Evolutionary conservation across 2,329 filamentous ascomycete genomes (phyloP), one percentile per base, ranked within the genome.

Genomic region (Ceratocystis cacaofunesta): DNA sequence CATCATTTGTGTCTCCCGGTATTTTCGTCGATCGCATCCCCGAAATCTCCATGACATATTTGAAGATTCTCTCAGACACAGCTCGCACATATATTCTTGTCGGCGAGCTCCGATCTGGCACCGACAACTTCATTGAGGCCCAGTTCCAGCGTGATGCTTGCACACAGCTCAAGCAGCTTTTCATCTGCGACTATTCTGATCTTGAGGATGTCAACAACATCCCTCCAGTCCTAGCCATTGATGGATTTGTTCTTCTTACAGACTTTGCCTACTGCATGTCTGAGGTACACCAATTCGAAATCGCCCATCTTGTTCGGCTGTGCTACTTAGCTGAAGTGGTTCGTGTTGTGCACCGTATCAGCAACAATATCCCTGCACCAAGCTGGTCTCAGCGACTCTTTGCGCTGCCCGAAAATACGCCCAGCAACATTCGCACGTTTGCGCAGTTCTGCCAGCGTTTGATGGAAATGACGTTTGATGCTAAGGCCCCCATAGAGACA

Each of bases 281-380:
- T 5, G 81, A 87, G 7, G 81, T 86, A 1, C 82, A 90, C 32
- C 78, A 82, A 50, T 80, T 89, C 48, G 89, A 95, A 65, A 84
- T 95, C 52, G 82, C 86, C 50, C 88, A 96, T 73, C 75, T 97
- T 63, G 76, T 97, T 62, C 85, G 88, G 46, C 78, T 97, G 58
- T 96, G 91, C 76, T 96, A 95, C 72, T 80, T 95, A 65, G 90
- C 90, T 2, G 94, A 99, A 75, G 85, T 99, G 66, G 85, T 95
- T 67, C 95, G 95, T 75, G 85, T 91, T 5, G 81, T 90, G 17
- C 80, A 79, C 68, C 78, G 83, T 70, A 78, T 85, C 73, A 78
- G 79, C 28, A 79, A 78, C 61, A 83, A 83, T 71, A 79, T 84
- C 60, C 77, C 81, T 0, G 72, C 76, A 2, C 74, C 76, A 5